phyloP scores from a whole-genome alignment of 108 stramenopile genomes.

The Fistulifera pelliculosa region DNA sequence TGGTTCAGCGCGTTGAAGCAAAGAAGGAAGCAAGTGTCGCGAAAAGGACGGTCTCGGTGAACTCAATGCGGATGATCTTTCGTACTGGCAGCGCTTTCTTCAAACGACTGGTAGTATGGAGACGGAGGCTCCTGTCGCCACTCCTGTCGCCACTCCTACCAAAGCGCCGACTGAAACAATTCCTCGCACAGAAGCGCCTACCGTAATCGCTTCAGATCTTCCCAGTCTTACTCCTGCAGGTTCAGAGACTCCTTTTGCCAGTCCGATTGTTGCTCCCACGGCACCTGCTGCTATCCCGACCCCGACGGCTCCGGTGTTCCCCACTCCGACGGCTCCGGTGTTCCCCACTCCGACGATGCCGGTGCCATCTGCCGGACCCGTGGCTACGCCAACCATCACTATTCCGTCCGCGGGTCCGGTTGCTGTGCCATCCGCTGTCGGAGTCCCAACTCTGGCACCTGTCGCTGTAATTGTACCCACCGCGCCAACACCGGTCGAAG shows the following conservation, averaged over 20 bases:
- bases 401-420: too few relatives aligned
- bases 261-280: not conserved
- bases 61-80: constrained; percentile 3
- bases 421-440: constrained; percentile 9
- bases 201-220: not conserved
- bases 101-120: not conserved
- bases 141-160: not conserved
- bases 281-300: constrained; percentile 9
- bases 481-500: too few relatives aligned
- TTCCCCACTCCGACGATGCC: constrained; percentile 6
- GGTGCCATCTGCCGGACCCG: too few relatives aligned
- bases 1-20: too few relatives aligned
- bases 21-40: too few relatives aligned
- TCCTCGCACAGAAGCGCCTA: too few relatives aligned
- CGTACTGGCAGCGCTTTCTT: not conserved
- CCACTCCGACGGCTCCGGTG: constrained; percentile 7
- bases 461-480: too few relatives aligned
- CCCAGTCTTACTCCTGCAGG: not conserved
- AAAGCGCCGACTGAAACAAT: too few relatives aligned
- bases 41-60: too few relatives aligned
- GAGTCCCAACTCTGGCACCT: too few relatives aligned
- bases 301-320: not conserved
- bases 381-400: too few relatives aligned
- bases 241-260: not conserved
- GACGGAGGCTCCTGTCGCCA: not conserved